Evolutionary conservation across 2,329 filamentous ascomycete genomes (phyloP).

Genomic region (Curvularia sp.): DNA sequence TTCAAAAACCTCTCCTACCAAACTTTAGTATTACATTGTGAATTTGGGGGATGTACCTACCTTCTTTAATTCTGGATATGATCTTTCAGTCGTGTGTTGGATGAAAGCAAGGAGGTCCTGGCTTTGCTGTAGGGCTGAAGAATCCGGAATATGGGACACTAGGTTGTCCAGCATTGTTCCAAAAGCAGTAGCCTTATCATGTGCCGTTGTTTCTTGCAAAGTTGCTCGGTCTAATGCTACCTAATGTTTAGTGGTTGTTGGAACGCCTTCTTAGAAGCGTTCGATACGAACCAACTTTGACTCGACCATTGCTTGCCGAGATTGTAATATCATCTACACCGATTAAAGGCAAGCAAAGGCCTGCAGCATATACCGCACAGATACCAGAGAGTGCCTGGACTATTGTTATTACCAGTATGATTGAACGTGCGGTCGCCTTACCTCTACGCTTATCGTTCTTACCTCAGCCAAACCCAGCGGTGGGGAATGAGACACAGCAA

Average conservation of each 20-base stretch:
- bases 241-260: no score
- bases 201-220: constrained; percentile 2
- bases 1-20: constrained; percentile 14
- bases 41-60: no score
- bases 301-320: constrained; percentile 15
- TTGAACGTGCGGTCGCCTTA: constrained; percentile 1
- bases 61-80: constrained; percentile 17
- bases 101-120: constrained; percentile 15
- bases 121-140: constrained; percentile 5
- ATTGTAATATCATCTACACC: constrained; percentile 17
- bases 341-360: constrained; percentile 8
- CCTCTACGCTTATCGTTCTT: constrained; percentile 20
- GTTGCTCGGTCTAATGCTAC: constrained; percentile 8
- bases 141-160: constrained; percentile 1
- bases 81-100: constrained; percentile 1
- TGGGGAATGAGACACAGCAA: constrained; percentile 17
- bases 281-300: no score
- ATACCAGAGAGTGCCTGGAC: constrained; percentile 13
- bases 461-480: constrained; percentile 15
- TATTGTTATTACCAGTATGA: constrained; percentile 1
- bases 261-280: no score
- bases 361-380: constrained; percentile 11
- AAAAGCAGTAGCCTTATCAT: constrained; percentile 7
- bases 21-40: constrained; percentile 10
- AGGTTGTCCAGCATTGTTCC: constrained; percentile 11